Evolutionary conservation across 176 grass and related monocot species (phyloP), one percentile per base, ranked within the genome.

Genomic region (Carex parvula): DNA sequence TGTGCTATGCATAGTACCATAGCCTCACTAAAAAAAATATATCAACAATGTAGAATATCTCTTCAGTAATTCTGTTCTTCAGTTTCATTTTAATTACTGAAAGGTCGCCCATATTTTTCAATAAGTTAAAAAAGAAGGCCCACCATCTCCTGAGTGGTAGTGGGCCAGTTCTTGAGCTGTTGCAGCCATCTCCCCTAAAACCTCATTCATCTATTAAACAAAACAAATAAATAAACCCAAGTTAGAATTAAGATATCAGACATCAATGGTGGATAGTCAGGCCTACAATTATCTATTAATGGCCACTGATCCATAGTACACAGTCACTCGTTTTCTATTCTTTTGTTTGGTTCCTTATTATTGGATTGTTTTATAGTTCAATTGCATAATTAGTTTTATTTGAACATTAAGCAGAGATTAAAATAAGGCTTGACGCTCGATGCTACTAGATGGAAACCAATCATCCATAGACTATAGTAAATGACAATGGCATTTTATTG

Each of bases 61-160:
- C 59, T 81, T 63, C 33, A 80, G 39, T 72, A 48, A 72, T 77
- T 22, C 17, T 52, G 12, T 80, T 80, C 9, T 16, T 80, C 6
- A 21, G 12, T 61, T 80, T 61, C 17, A 80, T 41, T 80, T 60
- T 29, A 14, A 11, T 53, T 26, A 44, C 7, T 71, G 68, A 53
- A 74, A n/a, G n/a, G 69, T 72, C 5, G 4, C 70, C 70, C 42
- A 14, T 22, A 3, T 70, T 73, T 72, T 70, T 13, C 20, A 75
- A 26, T 8, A 75, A 53, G 35, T 41, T 81, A 41, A 22, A 17
- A 81, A 80, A 70, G 84, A 84, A 64, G 24, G 54, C 53, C 79
- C 90, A 98, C 91, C 92, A 87, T 94, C 96, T 67, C 96, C 93
- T 63, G 91, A 95, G 91, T 98, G 92, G 93, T 98, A 98, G 79